These are phyloP conservation scores for Peniophora sp. DNA, from an alignment of 1,284 basidiomycete species.

Conservation along the genomic window DNA sequence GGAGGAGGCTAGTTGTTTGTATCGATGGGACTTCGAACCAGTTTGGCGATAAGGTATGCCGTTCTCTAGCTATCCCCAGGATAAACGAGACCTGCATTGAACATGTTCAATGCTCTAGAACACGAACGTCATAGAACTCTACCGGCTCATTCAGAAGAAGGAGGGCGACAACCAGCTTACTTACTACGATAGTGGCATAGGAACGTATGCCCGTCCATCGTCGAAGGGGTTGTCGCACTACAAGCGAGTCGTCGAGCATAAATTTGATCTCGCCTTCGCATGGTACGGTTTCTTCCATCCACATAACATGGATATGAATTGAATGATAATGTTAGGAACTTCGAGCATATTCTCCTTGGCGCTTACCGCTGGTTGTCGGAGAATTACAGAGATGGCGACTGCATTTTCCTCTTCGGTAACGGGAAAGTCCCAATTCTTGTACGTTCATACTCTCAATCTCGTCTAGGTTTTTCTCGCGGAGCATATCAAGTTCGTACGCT, in stretches of 20 bases:
- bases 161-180: slow-evolving; percentile 17
- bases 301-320: no score
- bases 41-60: slow-evolving; percentile 21
- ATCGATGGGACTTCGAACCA: slow-evolving; percentile 30
- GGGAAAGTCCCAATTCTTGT: background rate
- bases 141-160: slow-evolving; percentile 12
- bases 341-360: slow-evolving; percentile 23
- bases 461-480: slow-evolving; percentile 28
- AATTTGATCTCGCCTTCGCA: slow-evolving; percentile 20
- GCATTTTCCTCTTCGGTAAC: slow-evolving; percentile 29
- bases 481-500: slow-evolving; percentile 30
- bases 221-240: slow-evolving; percentile 9
- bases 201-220: slow-evolving; percentile 26
- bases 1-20: slow-evolving; percentile 24
- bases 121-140: slow-evolving; percentile 18
- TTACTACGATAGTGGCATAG: slow-evolving; percentile 35
- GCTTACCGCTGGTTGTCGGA: slow-evolving; percentile 34
- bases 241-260: slow-evolving; percentile 7
- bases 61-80: background rate
- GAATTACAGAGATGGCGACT: slow-evolving; percentile 24
- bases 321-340: slow-evolving; percentile 17
- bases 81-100: slow-evolving; percentile 1
- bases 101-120: slow-evolving; percentile 9
- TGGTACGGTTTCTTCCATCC: slow-evolving; percentile 16
- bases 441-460: background rate